Evolutionary conservation across 768 basidiomycete genomes (phyloP), one percentile per base, ranked within the genome.

Genomic region (Leccinum subgranulosum): DNA sequence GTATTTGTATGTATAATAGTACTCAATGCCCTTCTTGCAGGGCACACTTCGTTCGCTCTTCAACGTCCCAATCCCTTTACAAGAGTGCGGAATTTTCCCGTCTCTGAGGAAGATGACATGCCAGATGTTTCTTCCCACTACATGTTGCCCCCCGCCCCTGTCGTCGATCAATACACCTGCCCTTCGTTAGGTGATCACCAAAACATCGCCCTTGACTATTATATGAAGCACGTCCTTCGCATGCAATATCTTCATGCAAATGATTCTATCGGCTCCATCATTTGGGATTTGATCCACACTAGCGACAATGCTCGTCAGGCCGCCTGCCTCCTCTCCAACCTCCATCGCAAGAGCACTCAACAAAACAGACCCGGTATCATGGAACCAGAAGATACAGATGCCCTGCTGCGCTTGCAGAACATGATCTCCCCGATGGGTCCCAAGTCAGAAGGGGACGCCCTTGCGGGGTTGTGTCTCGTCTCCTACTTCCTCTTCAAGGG

Each of bases 401-500:
- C 29, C 67, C 66, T 51, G 55, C 58, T n/a, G 60, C 74, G 27
- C 66, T 63, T 65, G 51, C 64, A 68, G 34, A 50, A 64, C 17
- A 48, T 48, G 28, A 46, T 65, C 50, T 23, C 57, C 54, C 48
- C 62, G 53, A 62, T 69, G 63, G 57, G 49, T 41, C 54, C 60
- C 41, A 54, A 69, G 65, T 79, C 75, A 15, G 80, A 84, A 52
- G 88, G 87, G 34, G 88, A 90, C 62, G 91, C 90, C 21, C 86
- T 92, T 74, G 87, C 89, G 0, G 87, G 87, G 4, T 74, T 93
- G 19, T 87, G 88, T 58, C 76, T 89, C 64, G 82, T 93, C 28
- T 91, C 90, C 17, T 80, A 84, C 45, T 84, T 85, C 74, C 83
- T 92, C 54, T 92, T 93, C 74, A 81, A 83, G 12, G 91, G 91